These are phyloP conservation scores for Eudorina sp. DNA, from an alignment of 139 green algal species.

Conservation along the genomic window DNA sequence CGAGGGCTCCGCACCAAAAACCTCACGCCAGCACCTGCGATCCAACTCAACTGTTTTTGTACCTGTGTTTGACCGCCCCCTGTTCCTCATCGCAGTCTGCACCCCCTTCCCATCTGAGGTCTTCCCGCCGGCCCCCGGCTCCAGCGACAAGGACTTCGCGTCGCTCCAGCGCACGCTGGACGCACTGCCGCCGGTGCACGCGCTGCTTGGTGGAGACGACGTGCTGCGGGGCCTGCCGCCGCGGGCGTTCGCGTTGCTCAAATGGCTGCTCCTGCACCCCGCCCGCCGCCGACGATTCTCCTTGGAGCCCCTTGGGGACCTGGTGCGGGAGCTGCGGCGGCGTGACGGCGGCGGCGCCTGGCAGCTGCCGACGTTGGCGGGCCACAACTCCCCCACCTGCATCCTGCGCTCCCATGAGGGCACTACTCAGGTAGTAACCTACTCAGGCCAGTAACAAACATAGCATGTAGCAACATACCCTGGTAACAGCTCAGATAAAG, in stretches of 20 bases:
- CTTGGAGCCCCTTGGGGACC: neutral
- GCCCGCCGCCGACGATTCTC: slow-evolving; percentile 21
- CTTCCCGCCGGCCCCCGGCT: slow-evolving; percentile 1
- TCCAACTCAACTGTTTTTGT: too few species aligned
- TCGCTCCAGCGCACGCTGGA: slow-evolving; percentile 4
- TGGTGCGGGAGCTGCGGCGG: slow-evolving; percentile 24
- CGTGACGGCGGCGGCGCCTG: neutral
- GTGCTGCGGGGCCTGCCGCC: neutral
- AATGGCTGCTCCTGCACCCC: slow-evolving; percentile 49
- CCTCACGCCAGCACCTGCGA: too few species aligned
- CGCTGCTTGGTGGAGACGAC: slow-evolving; percentile 11
- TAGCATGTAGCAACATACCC: too few species aligned
- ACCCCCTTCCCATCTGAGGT: slow-evolving; percentile 56
- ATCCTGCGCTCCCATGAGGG: slow-evolving; percentile 11
- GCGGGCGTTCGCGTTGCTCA: neutral
- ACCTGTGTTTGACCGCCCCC: too few species aligned
- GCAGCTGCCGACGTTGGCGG: neutral
- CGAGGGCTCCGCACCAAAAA: too few species aligned
- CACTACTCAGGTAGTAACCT: neutral
- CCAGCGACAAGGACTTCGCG: slow-evolving; percentile 57
- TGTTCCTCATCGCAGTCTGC: slow-evolving; percentile 47
- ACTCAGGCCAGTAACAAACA: too few species aligned
- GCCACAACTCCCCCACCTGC: neutral
- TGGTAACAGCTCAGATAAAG: too few species aligned
- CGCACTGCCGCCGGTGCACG: slow-evolving; percentile 25